Evolutionary conservation across 345 rosid species (phyloP), one percentile per base, ranked within the genome.

Genomic region (Eucalyptus globulus): DNA sequence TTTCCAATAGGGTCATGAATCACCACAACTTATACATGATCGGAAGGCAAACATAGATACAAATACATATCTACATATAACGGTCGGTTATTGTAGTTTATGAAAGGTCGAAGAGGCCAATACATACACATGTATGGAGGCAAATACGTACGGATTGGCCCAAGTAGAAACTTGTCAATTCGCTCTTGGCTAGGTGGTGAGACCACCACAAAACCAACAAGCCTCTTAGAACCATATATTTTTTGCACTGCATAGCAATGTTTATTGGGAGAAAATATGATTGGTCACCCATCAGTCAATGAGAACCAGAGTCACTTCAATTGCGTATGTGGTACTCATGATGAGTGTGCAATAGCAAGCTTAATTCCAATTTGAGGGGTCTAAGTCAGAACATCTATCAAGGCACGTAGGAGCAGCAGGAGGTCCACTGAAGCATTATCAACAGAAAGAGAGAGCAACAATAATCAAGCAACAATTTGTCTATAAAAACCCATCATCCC

Each of bases 351-450:
- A 11, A 76, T 76, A 40, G 47, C 83, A 91, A 4, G 86, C 43
- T 9, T 90, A 90, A 44, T 92, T 90, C 37, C 91, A 92, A 76
- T 40, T 76, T 76, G 93, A 90, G 43, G 21, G 90, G 90, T 89
- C 88, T 29, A 72, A 86, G 49, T 89, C 90, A 54, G 88, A 89
- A 86, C 54, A 51, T 86, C 86, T 89, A 49, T 49, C 88, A 89
- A 89, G 88, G 88, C 88, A 87, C 88, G 34, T 13, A 54, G 56
- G 40, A 21, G 43, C 49, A 45, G 47, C 16, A 22, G 12, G 21
- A 54, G 67, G 60, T 45, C 65, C 88, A 21, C 26, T n/a, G 44
- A 49, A 26, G 60, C 56, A 86, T 50, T 86, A 86, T 86, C 87
- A 51, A 51, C 14, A 51, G 87, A 87, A 31, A 85, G 24, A 8